phyloP scores from a whole-genome alignment of 495 filamentous ascomycete genomes.

The Penicillium dipodomyicola region DNA sequence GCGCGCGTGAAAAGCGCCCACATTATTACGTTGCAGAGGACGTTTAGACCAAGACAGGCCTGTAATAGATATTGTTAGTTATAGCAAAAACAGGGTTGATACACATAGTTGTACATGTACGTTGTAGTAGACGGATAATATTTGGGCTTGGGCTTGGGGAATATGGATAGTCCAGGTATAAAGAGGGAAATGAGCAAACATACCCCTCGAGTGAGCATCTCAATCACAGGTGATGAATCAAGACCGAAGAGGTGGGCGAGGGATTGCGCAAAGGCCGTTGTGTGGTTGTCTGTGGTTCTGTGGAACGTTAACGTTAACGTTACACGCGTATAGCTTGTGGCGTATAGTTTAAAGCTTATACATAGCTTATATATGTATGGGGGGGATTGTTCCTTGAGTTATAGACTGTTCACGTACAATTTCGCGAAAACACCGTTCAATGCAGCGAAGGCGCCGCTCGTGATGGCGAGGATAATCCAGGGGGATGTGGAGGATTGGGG shows the following conservation, averaged over 20 bases:
- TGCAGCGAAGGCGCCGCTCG: slow-evolving; percentile 86
- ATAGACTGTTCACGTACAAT: slow-evolving; percentile 57
- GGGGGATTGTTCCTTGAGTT: no score
- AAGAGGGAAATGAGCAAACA: slow-evolving; percentile 28
- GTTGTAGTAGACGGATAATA: background rate
- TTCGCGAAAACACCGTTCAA: slow-evolving; percentile 97
- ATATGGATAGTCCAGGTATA: background rate
- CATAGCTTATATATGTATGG: slow-evolving; percentile 1
- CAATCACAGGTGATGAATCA: slow-evolving; percentile 54
- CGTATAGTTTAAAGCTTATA: background rate
- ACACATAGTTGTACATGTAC: background rate
- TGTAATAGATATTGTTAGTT: slow-evolving; percentile 30
- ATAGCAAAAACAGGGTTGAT: slow-evolving; percentile 6
- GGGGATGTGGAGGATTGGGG: slow-evolving; percentile 21
- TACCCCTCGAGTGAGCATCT: slow-evolving; percentile 68
- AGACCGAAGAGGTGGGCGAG: slow-evolving; percentile 60
- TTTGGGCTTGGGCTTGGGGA: background rate
- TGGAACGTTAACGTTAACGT: slow-evolving; percentile 13
- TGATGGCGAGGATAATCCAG: slow-evolving; percentile 81
- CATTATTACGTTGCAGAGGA: slow-evolving; percentile 90
- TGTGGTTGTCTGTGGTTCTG: slow-evolving; percentile 84
- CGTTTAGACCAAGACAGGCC: slow-evolving; percentile 84
- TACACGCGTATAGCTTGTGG: background rate
- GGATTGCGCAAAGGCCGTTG: slow-evolving; percentile 61
- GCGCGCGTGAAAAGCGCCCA: slow-evolving; percentile 86